Conservation (phyloP, 306 rosid genomes). For the Prunus fruticosa region DNA sequence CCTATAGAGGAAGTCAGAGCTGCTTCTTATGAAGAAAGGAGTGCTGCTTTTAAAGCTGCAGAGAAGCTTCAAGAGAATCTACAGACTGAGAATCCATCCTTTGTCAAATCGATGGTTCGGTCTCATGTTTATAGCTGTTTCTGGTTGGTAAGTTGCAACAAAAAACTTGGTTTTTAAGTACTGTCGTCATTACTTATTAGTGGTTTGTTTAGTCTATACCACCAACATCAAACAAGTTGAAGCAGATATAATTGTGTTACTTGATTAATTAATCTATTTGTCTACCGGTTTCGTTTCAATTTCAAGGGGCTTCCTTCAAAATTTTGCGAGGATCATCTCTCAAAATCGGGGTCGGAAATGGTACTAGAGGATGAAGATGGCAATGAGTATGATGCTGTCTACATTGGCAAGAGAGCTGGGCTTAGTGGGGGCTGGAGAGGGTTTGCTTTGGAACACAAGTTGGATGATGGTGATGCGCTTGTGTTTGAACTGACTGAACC, state of each 20-base stretch:
- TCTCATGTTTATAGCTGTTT: constrained; percentile 91
- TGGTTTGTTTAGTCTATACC: background rate
- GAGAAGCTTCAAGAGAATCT: constrained; percentile 45
- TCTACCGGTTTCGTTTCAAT: constrained; percentile 2
- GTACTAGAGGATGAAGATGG: constrained; percentile 66
- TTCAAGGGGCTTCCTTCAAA: constrained; percentile 60
- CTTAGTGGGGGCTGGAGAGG: constrained; percentile 87
- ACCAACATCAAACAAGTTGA: background rate
- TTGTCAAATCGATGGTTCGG: constrained; percentile 72
- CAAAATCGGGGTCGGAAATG: constrained; percentile 36
- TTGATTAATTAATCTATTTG: constrained; percentile 2
- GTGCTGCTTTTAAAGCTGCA: constrained; percentile 50
- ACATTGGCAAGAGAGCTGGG: constrained; percentile 54
- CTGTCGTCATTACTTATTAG: background rate
- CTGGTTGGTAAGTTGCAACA: constrained; percentile 69
- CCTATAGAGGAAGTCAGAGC: constrained; percentile 57
- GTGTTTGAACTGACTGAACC: constrained; percentile 63
- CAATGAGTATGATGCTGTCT: constrained; percentile 44
- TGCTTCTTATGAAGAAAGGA: constrained; percentile 57
- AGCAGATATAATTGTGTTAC: background rate
- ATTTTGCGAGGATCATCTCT: constrained; percentile 62
- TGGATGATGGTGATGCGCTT: constrained; percentile 82
- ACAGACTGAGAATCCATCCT: constrained; percentile 46
- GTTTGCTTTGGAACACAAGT: constrained; percentile 74
- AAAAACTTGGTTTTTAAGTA: background rate